These are phyloP conservation scores for Pestalotiopsis sp. DNA, from an alignment of 2,329 filamentous ascomycete species.

Conservation along the genomic window DNA sequence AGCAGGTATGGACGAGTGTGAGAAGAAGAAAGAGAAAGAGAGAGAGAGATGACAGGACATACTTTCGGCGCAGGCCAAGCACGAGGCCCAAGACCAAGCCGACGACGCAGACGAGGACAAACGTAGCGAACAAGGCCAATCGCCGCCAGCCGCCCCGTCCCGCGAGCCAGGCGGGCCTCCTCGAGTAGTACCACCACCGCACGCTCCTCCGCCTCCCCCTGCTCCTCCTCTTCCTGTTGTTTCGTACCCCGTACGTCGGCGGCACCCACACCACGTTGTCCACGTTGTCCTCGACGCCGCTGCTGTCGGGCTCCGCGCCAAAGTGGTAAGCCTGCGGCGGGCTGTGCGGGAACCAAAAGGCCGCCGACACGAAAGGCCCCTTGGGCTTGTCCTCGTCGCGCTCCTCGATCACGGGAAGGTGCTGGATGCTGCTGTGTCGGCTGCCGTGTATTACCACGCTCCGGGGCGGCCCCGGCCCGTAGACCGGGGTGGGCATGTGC, in stretches of 20 bases:
- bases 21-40: neutral
- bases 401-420: neutral
- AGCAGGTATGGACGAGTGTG: no score
- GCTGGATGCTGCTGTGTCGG: neutral
- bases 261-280: conserved; percentile 8
- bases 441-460: neutral
- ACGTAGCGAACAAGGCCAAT: conserved; percentile 26
- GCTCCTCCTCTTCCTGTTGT: neutral
- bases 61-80: conserved; percentile 38
- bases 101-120: conserved; percentile 33
- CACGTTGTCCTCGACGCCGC: conserved; percentile 1
- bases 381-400: neutral
- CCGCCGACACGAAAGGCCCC: neutral
- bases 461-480: neutral
- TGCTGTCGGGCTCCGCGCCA: neutral
- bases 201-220: neutral
- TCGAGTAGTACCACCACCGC: neutral
- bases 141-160: conserved; percentile 34
- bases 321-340: neutral
- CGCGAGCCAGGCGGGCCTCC: conserved; percentile 17
- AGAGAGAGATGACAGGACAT: conserved; percentile 14
- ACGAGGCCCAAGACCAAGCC: conserved; percentile 41
- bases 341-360: neutral
- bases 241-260: conserved; percentile 6
- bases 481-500: neutral